Evolutionary conservation across 192 early-diverging fungal species (phyloP), one percentile per base, ranked within the genome.

Genomic region (Chytriomyces sp.): DNA sequence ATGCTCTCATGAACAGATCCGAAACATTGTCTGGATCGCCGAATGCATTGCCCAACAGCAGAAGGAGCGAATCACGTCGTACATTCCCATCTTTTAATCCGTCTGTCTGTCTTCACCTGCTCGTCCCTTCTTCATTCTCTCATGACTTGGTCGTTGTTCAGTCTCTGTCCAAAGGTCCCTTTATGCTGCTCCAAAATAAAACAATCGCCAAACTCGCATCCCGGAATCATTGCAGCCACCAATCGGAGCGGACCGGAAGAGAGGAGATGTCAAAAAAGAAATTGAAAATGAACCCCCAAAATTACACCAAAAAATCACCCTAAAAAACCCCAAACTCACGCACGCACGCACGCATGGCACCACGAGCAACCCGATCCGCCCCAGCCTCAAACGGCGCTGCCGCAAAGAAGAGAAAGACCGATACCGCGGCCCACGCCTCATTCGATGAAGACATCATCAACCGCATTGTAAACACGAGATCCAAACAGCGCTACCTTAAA

Each of bases 31-130:
- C 47, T 99, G 96, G 97, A 97, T 99, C 80, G 93, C 96, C 45
- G 97, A 99, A 86, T 98, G 97, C 82, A 97, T 99, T 80, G 92
- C 94, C n/a, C 96, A 97, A 86, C 91, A 94, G 72, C 96, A 98
- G 80, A 97, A 96, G 87, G 95, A 97, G 71, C 89, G 93, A 78
- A 94, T 99, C 85, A 91, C 88, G 83, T 95, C 92, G 82, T 98
- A 96, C 84, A 97, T 97, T 53, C 83, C 93, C 8, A 94, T 97
- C 47, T 97, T 95, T 82, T 97, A 77, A 88, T 3, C 53, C 53
- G 16, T 20, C 16, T 35, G 35, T 35, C 35, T 35, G 35, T 35
- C 35, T 35, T 35, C 35, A 35, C 35, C 35, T 35, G 35, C 35
- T 4, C 35, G 35, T 35, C 1, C 35, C 35, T 35, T 35, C 35